Evolutionary conservation across 1,139 yeast species (phyloP), one percentile per base, ranked within the genome.

Genomic region (Taphrina wiesneri): DNA sequence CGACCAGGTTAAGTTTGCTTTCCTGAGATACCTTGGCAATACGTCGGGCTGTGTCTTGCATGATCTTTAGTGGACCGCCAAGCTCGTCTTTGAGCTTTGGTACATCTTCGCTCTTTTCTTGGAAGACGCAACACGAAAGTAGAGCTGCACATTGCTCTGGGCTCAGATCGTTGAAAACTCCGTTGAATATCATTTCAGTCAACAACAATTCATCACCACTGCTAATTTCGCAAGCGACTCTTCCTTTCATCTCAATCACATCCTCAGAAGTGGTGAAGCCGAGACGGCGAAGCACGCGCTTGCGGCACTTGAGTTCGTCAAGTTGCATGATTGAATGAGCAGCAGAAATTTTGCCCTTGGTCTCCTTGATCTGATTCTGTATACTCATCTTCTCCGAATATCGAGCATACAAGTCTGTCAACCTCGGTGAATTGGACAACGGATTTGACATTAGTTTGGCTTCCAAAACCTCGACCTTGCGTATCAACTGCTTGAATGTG

Each of bases 211-310:
- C 97, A 76, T 91, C 97, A 68, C 99, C 99, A 30, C 96, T 88
- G 73, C 96, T 87, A 73, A 93, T 93, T 74, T 93, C 99, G 77
- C 99, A 92, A 0, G 98, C 98, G 62, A 86, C 91, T 74, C 99
- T 83, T 56, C 99, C 99, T 78, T 95, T 95, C 72, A 93, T 81
- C 75, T 93, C 97, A 70, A 93, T 95, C 68, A 93, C 87, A 70
- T 86, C 84, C 69, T 82, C 84, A 19, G 80, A 77, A 1, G 96
- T 86, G 52, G 93, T 87, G 78, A 93, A 93, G 0, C 93, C 97
- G n/a, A 85, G 77, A 68, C 87, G 80, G 75, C 98, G 85, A 70
- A 93, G 80, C 1, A 93, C 98, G 73, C 98, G 83, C 77, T 91
- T 92, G 73, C 99, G 86, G 74, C 90, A 90, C 75, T 89, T 90